Base-by-base conservation (phyloP, 352 stramenopile species). In the Globisporangium paddicum region DNA sequence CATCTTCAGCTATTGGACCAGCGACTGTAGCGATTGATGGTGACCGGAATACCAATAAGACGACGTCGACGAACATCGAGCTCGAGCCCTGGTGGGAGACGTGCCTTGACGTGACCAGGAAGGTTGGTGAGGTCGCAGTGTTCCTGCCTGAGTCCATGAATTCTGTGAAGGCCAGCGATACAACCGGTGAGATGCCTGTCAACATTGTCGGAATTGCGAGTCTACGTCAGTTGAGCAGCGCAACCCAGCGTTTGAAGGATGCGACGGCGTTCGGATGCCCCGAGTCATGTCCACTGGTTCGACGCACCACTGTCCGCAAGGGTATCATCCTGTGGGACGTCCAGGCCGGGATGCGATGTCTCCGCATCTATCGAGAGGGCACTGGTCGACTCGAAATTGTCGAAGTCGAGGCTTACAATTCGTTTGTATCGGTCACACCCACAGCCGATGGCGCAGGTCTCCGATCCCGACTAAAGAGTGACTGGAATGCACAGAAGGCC, bases 31-130 rank as follows among this genome's bases (percentile, higher is more conserved):
- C 72, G 1, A 73, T 64, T 1, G 70, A 76, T 48, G 68, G 71
- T 4, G 60, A 64, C 3, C 60, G 37, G 1, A 66, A 64, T 16
- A 28, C 57, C 2, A 57, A 28, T 14, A 47, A 40, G 26, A 50
- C 65, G 19, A 55, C 72, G 8, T 64, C 56, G 0, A 87, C 74
- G 8, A 19, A 56, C 19, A 67, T 54, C 14, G 71, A 81, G 46
- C 51, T n/a, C 0, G 60, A 83, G 3, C 66, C 76, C 4, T 92
- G 78, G 77, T 90, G 79, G 78, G 69, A 92, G 56, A 73, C 67
- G 1, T 71, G 64, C 0, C 58, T 92, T 5, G 47, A 66, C 16
- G 48, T 60, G 10, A 45, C 86, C 26, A 71, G 28, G 7, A 73
- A 72, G 3, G 19, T 90, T 16, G 82, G 82, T 0, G 80, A 79